A percentile compares a stretch with the other conserved stretches of the same genome.
phyloP scores from a whole-genome alignment of 2,329 filamentous ascomycete species.

The Orbilia javanica region DNA sequence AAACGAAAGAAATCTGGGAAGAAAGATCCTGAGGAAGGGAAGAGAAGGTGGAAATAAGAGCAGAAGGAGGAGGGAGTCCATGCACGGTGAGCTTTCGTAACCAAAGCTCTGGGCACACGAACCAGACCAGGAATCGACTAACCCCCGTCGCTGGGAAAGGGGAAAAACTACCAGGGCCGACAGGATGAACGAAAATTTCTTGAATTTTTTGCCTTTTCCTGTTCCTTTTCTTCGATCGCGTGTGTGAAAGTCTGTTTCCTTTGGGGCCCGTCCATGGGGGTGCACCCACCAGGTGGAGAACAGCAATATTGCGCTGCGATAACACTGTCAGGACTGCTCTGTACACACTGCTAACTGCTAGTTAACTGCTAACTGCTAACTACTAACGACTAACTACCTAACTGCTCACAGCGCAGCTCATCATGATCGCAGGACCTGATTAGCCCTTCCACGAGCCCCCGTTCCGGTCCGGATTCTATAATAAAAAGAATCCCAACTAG shows the following conservation, averaged over 20 bases:
- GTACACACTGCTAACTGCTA: no score
- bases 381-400: conserved; percentile 12
- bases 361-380: no score
- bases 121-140: conserved; percentile 42
- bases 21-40: conserved; percentile 50
- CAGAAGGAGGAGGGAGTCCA: conserved; percentile 25
- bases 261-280: conserved; percentile 4
- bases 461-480: conserved; percentile 55
- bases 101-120: conserved; percentile 44
- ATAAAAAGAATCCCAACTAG: conserved; percentile 30
- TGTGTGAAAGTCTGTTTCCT: conserved; percentile 31
- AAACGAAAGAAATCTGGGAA: conserved; percentile 56
- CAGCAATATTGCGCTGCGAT: not conserved
- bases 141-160: conserved; percentile 56
- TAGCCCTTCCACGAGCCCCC: conserved; percentile 30
- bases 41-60: conserved; percentile 56
- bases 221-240: conserved; percentile 34
- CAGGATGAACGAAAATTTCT: conserved; percentile 42
- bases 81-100: conserved; percentile 36
- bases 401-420: not conserved
- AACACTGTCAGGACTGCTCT: conserved; percentile 35
- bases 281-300: not conserved
- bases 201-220: not conserved
- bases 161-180: conserved; percentile 38
- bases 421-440: conserved; percentile 9